These are phyloP conservation scores for Dothideomycetes sp. DNA, from an alignment of 2,329 filamentous ascomycete species.

Conservation along the genomic window DNA sequence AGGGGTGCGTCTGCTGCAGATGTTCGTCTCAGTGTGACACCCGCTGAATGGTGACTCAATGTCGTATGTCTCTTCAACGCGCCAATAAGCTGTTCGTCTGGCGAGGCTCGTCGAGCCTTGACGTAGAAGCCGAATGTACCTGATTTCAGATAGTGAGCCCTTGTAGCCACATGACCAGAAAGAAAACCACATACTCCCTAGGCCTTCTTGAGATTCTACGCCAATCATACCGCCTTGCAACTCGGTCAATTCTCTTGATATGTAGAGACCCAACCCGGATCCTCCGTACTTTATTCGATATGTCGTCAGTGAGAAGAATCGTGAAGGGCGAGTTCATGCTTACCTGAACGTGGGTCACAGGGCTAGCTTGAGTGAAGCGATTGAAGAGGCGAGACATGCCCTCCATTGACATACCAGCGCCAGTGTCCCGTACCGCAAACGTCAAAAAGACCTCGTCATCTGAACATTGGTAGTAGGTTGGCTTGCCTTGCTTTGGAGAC, in stretches of 20 bases:
- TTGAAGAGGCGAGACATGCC: slow-evolving; percentile 47
- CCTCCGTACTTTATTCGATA: slow-evolving; percentile 61
- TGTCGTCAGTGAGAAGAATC: no score
- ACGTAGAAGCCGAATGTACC: slow-evolving; percentile 28
- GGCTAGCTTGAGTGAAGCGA: slow-evolving; percentile 57
- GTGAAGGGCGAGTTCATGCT: no score
- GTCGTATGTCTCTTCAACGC: not conserved
- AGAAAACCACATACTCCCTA: slow-evolving; percentile 54
- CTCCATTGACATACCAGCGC: slow-evolving; percentile 25
- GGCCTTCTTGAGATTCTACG: slow-evolving; percentile 45
- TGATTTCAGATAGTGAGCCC: not conserved
- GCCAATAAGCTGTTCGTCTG: no score
- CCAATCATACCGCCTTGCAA: slow-evolving; percentile 60
- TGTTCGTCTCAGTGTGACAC: not conserved
- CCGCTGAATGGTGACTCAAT: not conserved
- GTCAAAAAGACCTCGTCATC: slow-evolving; percentile 24
- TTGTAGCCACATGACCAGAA: slow-evolving; percentile 35
- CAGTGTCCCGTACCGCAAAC: slow-evolving; percentile 28
- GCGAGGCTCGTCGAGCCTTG: slow-evolving; percentile 33
- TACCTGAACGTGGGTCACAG: slow-evolving; percentile 54
- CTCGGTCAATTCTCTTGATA: slow-evolving; percentile 55
- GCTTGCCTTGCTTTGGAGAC: slow-evolving; percentile 10
- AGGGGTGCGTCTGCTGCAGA: no score
- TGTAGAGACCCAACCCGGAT: slow-evolving; percentile 59
- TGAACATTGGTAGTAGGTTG: slow-evolving; percentile 10